These are phyloP conservation scores for Juglanconis oblonga DNA, from an alignment of 2,329 filamentous ascomycete genomes.

Conservation along the genomic window DNA sequence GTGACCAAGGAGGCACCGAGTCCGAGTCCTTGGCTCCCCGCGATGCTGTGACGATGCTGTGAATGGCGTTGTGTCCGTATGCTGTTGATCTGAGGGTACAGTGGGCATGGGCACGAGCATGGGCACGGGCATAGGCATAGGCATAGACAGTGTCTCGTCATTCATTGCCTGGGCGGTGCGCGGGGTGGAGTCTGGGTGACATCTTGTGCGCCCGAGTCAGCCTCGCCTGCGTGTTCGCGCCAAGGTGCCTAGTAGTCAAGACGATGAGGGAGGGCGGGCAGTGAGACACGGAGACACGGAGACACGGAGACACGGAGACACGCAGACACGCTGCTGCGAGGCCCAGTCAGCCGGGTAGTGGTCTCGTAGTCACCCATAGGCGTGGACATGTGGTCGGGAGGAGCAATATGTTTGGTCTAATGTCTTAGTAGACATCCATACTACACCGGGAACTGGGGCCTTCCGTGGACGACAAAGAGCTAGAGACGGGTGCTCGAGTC, in stretches of 20 bases:
- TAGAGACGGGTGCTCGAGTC: too few relatives aligned
- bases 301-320: background rate
- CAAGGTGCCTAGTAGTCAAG: too few relatives aligned
- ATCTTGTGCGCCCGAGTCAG: slow-evolving; percentile 1
- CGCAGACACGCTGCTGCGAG: too few relatives aligned
- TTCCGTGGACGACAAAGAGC: too few relatives aligned
- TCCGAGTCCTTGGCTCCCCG: background rate
- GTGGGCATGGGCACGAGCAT: background rate
- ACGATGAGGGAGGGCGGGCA: background rate
- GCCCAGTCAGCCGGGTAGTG: too few relatives aligned
- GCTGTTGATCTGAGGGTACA: background rate
- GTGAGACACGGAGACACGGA: background rate
- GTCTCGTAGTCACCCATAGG: too few relatives aligned
- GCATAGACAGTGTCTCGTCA: background rate
- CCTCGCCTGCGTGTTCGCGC: background rate
- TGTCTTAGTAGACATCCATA: too few relatives aligned
- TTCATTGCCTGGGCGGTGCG: background rate
- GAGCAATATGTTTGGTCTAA: too few relatives aligned
- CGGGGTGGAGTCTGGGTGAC: background rate
- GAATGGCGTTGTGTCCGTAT: background rate
- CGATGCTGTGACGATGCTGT: background rate
- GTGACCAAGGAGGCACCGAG: background rate
- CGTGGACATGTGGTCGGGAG: too few relatives aligned
- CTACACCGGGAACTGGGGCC: too few relatives aligned
- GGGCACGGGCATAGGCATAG: background rate